Conservation (phyloP, 768 basidiomycete species). For the Leucosporidium creatinivorum region DNA sequence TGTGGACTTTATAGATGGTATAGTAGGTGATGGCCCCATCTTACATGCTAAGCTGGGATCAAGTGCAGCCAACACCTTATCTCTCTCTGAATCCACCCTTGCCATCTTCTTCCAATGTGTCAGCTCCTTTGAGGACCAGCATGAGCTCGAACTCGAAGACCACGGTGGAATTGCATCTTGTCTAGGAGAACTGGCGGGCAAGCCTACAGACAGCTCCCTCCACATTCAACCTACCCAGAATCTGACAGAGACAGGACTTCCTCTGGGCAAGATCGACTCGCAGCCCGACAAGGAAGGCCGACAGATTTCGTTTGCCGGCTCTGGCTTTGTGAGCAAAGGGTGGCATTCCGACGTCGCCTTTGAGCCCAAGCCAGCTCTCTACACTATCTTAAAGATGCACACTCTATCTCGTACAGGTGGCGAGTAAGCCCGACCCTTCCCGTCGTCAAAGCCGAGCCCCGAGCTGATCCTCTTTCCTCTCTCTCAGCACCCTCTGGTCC, state of each 20-base stretch:
- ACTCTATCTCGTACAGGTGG: slow-evolving; percentile 38
- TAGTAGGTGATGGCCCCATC: too few relatives aligned
- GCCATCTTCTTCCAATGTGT: slow-evolving; percentile 42
- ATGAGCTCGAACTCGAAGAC: slow-evolving; percentile 37
- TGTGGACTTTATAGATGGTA: too few relatives aligned
- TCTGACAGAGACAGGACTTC: slow-evolving; percentile 38
- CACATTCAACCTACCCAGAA: slow-evolving; percentile 40
- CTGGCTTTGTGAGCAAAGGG: slow-evolving; percentile 13
- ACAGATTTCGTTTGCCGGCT: slow-evolving; percentile 33
- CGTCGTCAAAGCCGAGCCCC: neutral
- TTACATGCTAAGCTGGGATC: too few relatives aligned
- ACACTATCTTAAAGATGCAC: slow-evolving; percentile 42
- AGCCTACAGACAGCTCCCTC: slow-evolving; percentile 36
- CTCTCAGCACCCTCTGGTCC: slow-evolving; percentile 35
- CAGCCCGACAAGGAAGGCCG: slow-evolving; percentile 24
- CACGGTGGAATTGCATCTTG: slow-evolving; percentile 35
- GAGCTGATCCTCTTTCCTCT: neutral
- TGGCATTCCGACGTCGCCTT: slow-evolving; percentile 40
- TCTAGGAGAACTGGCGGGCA: slow-evolving; percentile 39
- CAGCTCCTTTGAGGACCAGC: slow-evolving; percentile 42
- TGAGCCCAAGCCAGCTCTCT: slow-evolving; percentile 40
- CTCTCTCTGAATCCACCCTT: too few relatives aligned
- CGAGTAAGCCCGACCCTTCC: too few relatives aligned
- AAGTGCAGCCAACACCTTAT: too few relatives aligned
- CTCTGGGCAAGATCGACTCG: slow-evolving; percentile 40